These are phyloP conservation scores for Orbilia ellipsospora DNA, from an alignment of 2,329 filamentous ascomycete genomes.

Conservation along the genomic window DNA sequence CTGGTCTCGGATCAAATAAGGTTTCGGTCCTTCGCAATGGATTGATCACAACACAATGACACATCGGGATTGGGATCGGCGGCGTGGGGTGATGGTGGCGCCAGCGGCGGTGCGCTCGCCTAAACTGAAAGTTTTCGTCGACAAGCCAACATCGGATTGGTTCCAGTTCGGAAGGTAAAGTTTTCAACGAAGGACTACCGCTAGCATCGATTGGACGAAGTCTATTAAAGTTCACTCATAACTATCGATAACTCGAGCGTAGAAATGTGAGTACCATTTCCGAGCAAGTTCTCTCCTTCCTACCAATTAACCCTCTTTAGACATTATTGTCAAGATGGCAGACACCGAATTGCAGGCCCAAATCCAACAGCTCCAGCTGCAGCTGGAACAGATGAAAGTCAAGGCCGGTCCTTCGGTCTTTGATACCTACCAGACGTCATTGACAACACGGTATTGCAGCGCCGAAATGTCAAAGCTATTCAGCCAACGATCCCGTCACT, in stretches of 20 bases:
- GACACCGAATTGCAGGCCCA: conserved; percentile 4
- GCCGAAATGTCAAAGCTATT: conserved; percentile 82
- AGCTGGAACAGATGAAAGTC: conserved; percentile 18
- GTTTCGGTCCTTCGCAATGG: no score
- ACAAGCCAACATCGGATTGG: conserved; percentile 8
- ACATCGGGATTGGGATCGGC: no score
- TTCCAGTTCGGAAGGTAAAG: conserved; percentile 20
- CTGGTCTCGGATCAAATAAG: no score
- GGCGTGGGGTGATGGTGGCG: conserved; percentile 1
- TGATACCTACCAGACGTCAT: conserved; percentile 74
- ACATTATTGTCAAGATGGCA: background rate
- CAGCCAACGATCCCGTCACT: conserved; percentile 77
- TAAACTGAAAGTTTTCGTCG: conserved; percentile 9
- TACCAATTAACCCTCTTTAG: no score
- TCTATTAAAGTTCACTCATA: background rate
- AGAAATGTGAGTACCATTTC: background rate
- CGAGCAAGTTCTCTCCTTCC: no score
- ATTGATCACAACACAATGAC: no score
- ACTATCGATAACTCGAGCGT: background rate
- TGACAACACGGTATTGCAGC: conserved; percentile 76
- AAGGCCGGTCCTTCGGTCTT: conserved; percentile 22
- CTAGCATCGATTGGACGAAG: conserved; percentile 6
- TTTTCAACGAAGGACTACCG: background rate
- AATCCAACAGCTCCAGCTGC: conserved; percentile 20
- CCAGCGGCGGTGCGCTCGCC: conserved; percentile 7